A percentile compares a stretch with the other conserved stretches of the same genome.
Evolutionary conservation across 305 asterid genomes (phyloP).

Genomic region (Fraxinus greggii): DNA sequence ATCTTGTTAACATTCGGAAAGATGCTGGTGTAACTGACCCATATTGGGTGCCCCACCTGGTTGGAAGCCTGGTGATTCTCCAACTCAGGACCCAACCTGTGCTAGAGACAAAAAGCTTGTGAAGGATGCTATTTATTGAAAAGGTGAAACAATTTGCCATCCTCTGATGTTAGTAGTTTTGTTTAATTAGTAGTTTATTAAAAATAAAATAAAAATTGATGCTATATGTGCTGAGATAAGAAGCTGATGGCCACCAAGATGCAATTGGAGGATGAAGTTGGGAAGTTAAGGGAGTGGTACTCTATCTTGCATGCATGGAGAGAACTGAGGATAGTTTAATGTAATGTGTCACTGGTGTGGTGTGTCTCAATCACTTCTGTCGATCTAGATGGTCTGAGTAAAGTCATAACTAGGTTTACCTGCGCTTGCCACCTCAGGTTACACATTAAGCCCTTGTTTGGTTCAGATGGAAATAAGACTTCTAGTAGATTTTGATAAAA

Average conservation of each 20-base stretch:
- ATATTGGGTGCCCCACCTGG: constrained; percentile 97
- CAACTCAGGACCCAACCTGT: constrained; percentile 81
- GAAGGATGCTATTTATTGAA: constrained; percentile 57
- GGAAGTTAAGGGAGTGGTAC: constrained; percentile 58
- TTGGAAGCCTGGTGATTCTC: constrained; percentile 86
- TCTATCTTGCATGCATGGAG: background rate
- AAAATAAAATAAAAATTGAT: background rate
- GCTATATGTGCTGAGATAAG: constrained; percentile 39
- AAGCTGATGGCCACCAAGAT: constrained; percentile 51
- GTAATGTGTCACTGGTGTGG: too few relatives aligned
- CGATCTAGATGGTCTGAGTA: too few relatives aligned
- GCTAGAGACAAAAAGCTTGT: constrained; percentile 60
- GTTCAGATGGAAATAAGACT: too few relatives aligned
- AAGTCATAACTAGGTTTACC: background rate
- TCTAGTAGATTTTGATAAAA: too few relatives aligned
- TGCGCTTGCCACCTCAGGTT: too few relatives aligned
- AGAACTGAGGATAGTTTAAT: background rate
- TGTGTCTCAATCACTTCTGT: too few relatives aligned
- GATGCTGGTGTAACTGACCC: constrained; percentile 85
- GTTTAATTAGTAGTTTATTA: background rate
- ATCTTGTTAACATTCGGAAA: constrained; percentile 61
- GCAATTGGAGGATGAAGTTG: constrained; percentile 62
- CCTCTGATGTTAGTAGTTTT: background rate
- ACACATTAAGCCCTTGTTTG: background rate
- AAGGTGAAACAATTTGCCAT: constrained; percentile 40